These are phyloP conservation scores for Aureobasidium sp. DNA, from an alignment of 2,329 filamentous ascomycete genomes.

Conservation along the genomic window DNA sequence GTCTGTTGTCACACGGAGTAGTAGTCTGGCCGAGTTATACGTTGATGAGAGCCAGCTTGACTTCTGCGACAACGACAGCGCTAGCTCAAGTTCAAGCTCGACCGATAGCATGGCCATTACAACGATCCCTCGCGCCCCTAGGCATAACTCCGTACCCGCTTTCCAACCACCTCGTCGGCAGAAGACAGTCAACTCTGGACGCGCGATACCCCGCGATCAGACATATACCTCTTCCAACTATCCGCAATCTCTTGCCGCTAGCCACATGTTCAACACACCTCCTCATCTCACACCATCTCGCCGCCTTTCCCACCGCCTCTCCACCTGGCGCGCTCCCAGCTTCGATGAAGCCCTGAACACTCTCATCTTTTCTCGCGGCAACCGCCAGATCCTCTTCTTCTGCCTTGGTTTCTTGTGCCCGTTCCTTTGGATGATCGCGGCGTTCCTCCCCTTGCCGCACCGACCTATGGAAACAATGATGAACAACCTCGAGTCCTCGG, in stretches of 20 bases:
- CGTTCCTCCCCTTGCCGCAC: constrained; percentile 26
- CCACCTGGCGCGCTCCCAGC: constrained; percentile 25
- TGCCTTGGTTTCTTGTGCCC: constrained; percentile 28
- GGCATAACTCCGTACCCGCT: background rate
- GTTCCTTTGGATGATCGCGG: constrained; percentile 27
- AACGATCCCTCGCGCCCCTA: constrained; percentile 6
- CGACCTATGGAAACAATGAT: constrained; percentile 18
- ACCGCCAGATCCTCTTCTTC: constrained; percentile 29
- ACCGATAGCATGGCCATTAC: constrained; percentile 14
- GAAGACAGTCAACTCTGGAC: background rate
- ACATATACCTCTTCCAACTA: background rate
- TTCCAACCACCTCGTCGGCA: background rate
- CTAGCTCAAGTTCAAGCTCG: background rate
- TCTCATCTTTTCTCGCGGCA: constrained; percentile 23
- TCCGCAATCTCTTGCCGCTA: constrained; percentile 1
- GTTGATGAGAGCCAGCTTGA: constrained; percentile 4
- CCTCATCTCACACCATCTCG: constrained; percentile 23
- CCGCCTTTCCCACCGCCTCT: constrained; percentile 18
- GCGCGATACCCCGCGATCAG: constrained; percentile 5
- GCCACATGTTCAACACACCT: constrained; percentile 15
- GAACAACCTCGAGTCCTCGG: constrained; percentile 16
- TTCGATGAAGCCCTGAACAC: constrained; percentile 27
- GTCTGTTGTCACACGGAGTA: constrained; percentile 8
- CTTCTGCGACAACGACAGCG: background rate
- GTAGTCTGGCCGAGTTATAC: constrained; percentile 9